Base-by-base conservation (phyloP, 768 basidiomycete species). In the Bullera alba region DNA sequence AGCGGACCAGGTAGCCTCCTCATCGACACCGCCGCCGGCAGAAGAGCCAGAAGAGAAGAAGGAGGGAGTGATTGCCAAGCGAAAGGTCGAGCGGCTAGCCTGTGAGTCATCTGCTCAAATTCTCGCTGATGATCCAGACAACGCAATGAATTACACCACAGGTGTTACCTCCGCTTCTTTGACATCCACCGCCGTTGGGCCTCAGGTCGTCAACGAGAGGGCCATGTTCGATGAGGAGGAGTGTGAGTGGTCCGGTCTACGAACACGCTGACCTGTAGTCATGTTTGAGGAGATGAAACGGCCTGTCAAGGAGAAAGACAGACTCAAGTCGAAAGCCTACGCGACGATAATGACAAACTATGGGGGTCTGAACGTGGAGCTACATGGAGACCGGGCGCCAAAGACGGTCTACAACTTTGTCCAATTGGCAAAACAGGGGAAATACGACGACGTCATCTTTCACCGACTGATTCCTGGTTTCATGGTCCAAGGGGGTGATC, bases 401-500 rank as follows among this genome's bases (percentile, higher is more conserved):
- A 92, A 95, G 74, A 96, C 95, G 1, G 96, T 92, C 61, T 99
- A 99, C 72, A 99, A 99, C 70, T 99, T 96, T 73, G 75, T 99
- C 25, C 87, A 87, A 84, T 80, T 99, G 6, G 92, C 95, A 0
- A 81, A 83, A 54, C 78, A 83, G 21, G 89, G 91, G 7, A 91
- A 92, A 64, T 99, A 96, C 64, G 83, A 96, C 57, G 76, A 88
- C 58, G 83, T 83, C 51, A 73, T 89, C 21, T 99, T 97, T 72
- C 93, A 99, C 69, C 81, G 93, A 17, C 75, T 93, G 23, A 87
- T 96, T 12, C 92, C 91, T 4, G 89, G 86, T 0, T 95, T 95
- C 68, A 96, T 96, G 93, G 89, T 91, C n/a, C 93, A 97, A 80
- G 91, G 91, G 2, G 95, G 95, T 27, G 95, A 99, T 68, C 95